Conservation (phyloP, 345 rosid genomes). For the Euphorbia lathyris region DNA sequence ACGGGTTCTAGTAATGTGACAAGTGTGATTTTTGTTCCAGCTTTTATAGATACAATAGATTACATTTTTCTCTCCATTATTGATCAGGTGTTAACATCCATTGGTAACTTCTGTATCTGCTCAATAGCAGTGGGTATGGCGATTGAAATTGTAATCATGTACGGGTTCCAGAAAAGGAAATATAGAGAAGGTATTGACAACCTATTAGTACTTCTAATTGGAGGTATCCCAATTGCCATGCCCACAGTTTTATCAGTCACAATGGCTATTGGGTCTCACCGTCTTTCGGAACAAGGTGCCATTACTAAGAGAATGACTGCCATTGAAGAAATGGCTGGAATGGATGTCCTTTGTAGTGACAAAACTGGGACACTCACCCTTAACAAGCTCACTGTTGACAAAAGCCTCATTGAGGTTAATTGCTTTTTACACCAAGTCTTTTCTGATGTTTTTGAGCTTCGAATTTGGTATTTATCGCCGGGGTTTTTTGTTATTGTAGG, state of each 20-base stretch:
- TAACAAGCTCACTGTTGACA: conserved; percentile 93
- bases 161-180: conserved; percentile 59
- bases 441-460: neutral
- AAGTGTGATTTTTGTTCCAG: too few species aligned
- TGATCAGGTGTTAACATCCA: conserved; percentile 70
- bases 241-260: conserved; percentile 95
- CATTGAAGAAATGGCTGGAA: conserved; percentile 98
- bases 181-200: conserved; percentile 91
- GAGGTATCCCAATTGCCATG: conserved; percentile 98
- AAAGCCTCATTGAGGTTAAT: conserved; percentile 64
- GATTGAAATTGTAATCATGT: conserved; percentile 76
- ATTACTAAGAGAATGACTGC: conserved; percentile 98
- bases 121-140: conserved; percentile 77
- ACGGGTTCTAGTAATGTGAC: too few species aligned
- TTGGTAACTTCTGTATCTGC: conserved; percentile 97
- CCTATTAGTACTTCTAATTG: conserved; percentile 91
- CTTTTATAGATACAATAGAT: too few species aligned
- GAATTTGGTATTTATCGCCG: neutral
- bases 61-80: neutral
- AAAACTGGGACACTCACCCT: conserved; percentile 95
- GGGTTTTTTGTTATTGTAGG: conserved; percentile 32
- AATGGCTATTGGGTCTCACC: conserved; percentile 97
- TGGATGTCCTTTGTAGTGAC: conserved; percentile 97
- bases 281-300: conserved; percentile 89
- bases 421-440: conserved; percentile 2